These are phyloP conservation scores for Wickerhamia fluorescens DNA, from an alignment of 805 yeast genomes.

Conservation along the genomic window DNA sequence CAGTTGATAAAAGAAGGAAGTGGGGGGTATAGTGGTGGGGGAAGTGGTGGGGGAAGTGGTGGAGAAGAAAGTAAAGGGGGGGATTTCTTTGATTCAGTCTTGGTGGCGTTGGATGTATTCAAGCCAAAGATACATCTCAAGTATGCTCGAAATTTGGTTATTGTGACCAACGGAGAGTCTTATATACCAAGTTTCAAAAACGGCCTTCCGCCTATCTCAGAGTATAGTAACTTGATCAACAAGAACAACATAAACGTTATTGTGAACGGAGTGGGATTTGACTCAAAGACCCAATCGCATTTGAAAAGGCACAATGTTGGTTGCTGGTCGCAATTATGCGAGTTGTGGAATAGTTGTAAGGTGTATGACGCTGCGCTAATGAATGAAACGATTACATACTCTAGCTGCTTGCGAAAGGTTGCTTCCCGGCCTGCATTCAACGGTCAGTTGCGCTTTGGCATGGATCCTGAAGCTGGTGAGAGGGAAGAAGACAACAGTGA, in stretches of 20 bases:
- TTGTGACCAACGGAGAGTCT: conserved; percentile 6
- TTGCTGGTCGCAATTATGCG: conserved; percentile 6
- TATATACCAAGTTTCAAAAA: background rate
- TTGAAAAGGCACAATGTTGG: background rate
- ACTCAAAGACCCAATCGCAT: background rate
- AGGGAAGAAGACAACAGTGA: conserved; percentile 20
- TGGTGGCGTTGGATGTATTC: conserved; percentile 12
- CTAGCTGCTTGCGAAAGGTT: conserved; percentile 30
- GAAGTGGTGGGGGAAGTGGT: too few relatives aligned
- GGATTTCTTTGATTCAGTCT: too few relatives aligned
- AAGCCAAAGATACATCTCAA: conserved; percentile 12
- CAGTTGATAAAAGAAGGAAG: too few relatives aligned
- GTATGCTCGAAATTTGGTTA: conserved; percentile 14
- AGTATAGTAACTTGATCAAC: conserved; percentile 5
- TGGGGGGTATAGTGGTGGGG: too few relatives aligned
- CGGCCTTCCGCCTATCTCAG: background rate
- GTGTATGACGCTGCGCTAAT: conserved; percentile 10
- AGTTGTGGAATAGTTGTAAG: conserved; percentile 5
- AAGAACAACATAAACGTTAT: conserved; percentile 11
- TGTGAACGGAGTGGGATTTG: background rate
- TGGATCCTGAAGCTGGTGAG: conserved; percentile 14
- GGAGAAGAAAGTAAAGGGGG: too few relatives aligned
- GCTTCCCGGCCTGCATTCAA: conserved; percentile 41
- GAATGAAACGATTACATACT: conserved; percentile 9
- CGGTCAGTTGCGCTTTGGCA: conserved; percentile 47